phyloP scores from a whole-genome alignment of 208 protist species.

The Leishmania mexicana region DNA sequence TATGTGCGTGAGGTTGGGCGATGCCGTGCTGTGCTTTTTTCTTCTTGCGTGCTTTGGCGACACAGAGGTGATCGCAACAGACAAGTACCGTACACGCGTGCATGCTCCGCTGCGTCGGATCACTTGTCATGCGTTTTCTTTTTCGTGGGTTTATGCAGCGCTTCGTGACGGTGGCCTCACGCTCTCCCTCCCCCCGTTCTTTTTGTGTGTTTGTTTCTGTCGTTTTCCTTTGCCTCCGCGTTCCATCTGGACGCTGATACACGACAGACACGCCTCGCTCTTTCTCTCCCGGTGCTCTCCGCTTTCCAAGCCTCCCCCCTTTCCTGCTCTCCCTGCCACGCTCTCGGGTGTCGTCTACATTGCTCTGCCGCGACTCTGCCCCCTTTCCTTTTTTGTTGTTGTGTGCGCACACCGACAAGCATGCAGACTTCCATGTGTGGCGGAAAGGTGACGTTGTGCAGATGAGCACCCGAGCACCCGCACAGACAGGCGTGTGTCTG shows the following conservation, averaged over 20 bases:
- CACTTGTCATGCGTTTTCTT: not conserved
- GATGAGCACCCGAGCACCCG: not conserved
- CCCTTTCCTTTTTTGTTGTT: not conserved
- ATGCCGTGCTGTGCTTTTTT: not conserved
- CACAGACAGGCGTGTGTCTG: not conserved
- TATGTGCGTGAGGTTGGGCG: not conserved
- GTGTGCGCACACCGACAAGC: not conserved
- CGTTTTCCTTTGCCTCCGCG: not conserved
- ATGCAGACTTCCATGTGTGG: not conserved
- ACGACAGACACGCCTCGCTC: no score
- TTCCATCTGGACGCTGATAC: not conserved
- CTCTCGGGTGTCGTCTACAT: not conserved
- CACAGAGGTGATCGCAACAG: not conserved
- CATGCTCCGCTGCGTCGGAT: not conserved
- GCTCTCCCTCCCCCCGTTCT: not conserved
- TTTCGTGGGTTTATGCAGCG: not conserved
- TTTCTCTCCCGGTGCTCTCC: not conserved
- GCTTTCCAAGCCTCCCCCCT: not conserved
- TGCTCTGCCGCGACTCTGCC: not conserved
- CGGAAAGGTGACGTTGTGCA: not conserved
- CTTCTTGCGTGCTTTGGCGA: not conserved
- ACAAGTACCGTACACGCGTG: not conserved
- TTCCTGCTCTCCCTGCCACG: not conserved
- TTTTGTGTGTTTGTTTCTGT: not conserved
- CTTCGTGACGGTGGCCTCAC: not conserved